phyloP scores from a whole-genome alignment of 805 yeast genomes.

The Martiniozyma abietophila region DNA sequence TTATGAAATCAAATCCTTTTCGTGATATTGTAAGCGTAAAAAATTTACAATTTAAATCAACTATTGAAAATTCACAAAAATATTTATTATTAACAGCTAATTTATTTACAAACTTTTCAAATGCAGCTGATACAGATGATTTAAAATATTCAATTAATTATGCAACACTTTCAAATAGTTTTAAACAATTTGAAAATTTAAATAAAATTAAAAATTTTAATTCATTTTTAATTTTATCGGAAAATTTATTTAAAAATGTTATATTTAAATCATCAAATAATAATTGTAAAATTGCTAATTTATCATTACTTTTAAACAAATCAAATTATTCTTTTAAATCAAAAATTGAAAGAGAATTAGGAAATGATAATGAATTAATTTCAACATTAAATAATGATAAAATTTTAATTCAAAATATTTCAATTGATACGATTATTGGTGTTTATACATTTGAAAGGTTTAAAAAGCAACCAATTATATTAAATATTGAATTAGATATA shows the following conservation, averaged over 20 bases:
- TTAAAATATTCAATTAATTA: slow-evolving; percentile 77
- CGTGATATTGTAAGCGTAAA: slow-evolving; percentile 41
- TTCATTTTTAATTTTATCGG: slow-evolving; percentile 31
- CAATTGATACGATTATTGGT: slow-evolving; percentile 61
- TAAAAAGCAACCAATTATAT: slow-evolving; percentile 63
- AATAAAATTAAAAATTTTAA: slow-evolving; percentile 32
- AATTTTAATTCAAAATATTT: slow-evolving; percentile 4
- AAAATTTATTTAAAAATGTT: slow-evolving; percentile 15
- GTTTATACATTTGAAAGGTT: slow-evolving; percentile 86
- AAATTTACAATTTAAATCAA: slow-evolving; percentile 29
- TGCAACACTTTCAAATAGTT: slow-evolving; percentile 67
- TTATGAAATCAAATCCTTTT: too few relatives aligned
- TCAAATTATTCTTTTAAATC: slow-evolving; percentile 1
- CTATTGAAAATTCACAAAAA: slow-evolving; percentile 8
- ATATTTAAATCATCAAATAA: slow-evolving; percentile 16
- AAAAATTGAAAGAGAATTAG: slow-evolving; percentile 2
- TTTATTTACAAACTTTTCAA: slow-evolving; percentile 55
- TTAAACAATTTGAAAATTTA: slow-evolving; percentile 42
- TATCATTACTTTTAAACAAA: slow-evolving; percentile 9
- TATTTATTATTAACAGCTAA: slow-evolving; percentile 33
- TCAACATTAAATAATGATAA: slow-evolving; percentile 1
- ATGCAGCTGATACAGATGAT: slow-evolving; percentile 77
- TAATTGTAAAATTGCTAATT: slow-evolving; percentile 9
- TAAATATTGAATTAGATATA: slow-evolving; percentile 44
- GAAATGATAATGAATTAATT: too few relatives aligned